phyloP scores from a whole-genome alignment of 352 stramenopile species.

The Phytophthora constricta region DNA sequence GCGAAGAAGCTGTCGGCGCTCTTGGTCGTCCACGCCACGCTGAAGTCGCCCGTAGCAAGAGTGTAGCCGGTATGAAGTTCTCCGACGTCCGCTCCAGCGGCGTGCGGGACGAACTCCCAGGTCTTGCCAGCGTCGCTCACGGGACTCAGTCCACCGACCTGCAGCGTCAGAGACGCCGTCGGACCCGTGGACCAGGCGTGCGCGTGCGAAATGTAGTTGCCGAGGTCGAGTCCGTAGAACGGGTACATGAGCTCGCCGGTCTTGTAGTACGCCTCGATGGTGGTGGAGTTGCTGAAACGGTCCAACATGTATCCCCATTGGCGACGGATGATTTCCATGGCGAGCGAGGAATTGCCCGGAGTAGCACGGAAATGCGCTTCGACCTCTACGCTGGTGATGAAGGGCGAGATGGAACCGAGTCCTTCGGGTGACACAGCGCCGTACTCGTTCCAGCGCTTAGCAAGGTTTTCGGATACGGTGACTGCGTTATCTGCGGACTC shows the following conservation, averaged over 20 bases:
- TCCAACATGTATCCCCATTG: slow-evolving; percentile 52
- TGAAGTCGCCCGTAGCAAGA: slow-evolving; percentile 24
- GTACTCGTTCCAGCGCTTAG: slow-evolving; percentile 39
- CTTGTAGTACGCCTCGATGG: slow-evolving; percentile 46
- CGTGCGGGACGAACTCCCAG: slow-evolving; percentile 39
- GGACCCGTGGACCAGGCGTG: slow-evolving; percentile 47
- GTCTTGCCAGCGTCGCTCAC: slow-evolving; percentile 32
- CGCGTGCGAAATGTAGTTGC: slow-evolving; percentile 41
- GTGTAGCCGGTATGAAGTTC: slow-evolving; percentile 38
- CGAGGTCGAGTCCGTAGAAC: slow-evolving; percentile 40
- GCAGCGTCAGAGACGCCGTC: slow-evolving; percentile 30
- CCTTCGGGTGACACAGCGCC: slow-evolving; percentile 41
- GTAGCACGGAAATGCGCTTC: slow-evolving; percentile 39
- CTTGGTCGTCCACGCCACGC: slow-evolving; percentile 34
- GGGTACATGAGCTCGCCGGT: slow-evolving; percentile 41
- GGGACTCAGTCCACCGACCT: slow-evolving; percentile 30
- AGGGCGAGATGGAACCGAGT: slow-evolving; percentile 36
- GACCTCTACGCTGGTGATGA: slow-evolving; percentile 42
- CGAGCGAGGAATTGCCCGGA: slow-evolving; percentile 29
- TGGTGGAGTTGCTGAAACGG: slow-evolving; percentile 45
- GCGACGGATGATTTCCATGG: slow-evolving; percentile 39
- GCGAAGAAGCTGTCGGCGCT: slow-evolving; percentile 30
- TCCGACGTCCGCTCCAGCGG: slow-evolving; percentile 17
- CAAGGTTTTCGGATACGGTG: slow-evolving; percentile 24
- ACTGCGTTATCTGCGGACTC: slow-evolving; percentile 23